Evolutionary conservation across 83 land plant genomes (phyloP).

Genomic region (Diphasiastrum complanatum): DNA sequence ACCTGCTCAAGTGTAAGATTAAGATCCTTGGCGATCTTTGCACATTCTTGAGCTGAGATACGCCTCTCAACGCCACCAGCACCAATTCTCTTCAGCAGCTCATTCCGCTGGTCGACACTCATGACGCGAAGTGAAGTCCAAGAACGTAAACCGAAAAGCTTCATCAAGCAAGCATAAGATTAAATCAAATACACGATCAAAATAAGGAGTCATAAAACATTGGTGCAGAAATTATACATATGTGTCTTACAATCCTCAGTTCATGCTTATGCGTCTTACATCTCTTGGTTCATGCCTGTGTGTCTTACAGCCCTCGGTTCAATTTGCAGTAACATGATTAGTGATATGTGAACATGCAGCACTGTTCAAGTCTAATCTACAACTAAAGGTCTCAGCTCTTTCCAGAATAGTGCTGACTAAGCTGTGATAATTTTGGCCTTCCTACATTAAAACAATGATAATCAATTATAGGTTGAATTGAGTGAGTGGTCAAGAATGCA

Average conservation of each 20-base stretch:
- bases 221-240: background rate
- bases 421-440: too few species aligned
- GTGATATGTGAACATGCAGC: too few species aligned
- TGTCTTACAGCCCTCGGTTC: too few species aligned
- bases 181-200: background rate
- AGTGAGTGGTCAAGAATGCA: too few species aligned
- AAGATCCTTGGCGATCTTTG: conserved; percentile 74
- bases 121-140: conserved; percentile 83
- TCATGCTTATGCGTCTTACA: too few species aligned
- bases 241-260: background rate
- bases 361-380: too few species aligned
- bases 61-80: conserved; percentile 43
- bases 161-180: background rate
- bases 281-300: too few species aligned
- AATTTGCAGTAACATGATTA: too few species aligned
- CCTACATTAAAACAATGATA: too few species aligned
- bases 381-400: too few species aligned
- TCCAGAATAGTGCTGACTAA: too few species aligned
- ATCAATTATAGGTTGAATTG: too few species aligned
- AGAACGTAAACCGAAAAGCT: conserved; percentile 57
- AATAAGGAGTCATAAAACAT: background rate
- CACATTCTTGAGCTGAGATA: conserved; percentile 61
- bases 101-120: conserved; percentile 73
- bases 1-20: conserved; percentile 90
- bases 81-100: conserved; percentile 58